phyloP scores from a whole-genome alignment of 1,284 basidiomycete species.

The Pseudozyma thailandica region DNA sequence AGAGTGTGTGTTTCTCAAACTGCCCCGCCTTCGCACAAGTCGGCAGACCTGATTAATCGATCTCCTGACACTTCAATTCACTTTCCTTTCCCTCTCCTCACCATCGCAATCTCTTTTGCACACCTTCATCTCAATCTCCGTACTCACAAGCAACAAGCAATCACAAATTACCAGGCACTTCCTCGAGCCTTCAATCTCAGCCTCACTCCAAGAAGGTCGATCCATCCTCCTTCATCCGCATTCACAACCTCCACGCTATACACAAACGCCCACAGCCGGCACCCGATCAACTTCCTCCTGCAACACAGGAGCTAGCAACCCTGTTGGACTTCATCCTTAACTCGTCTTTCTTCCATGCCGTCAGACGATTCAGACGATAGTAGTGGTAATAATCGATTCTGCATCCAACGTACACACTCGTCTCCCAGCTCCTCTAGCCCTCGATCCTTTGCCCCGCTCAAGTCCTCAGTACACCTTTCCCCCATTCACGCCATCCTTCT shows the following conservation, averaged over 20 bases:
- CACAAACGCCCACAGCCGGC: constrained; percentile 30
- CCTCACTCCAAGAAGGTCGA: not conserved
- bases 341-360: constrained; percentile 52
- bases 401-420: constrained; percentile 16
- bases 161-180: not conserved
- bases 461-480: constrained; percentile 7
- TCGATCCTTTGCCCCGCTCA: constrained; percentile 12
- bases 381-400: constrained; percentile 52
- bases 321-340: constrained; percentile 39
- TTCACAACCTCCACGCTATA: not conserved
- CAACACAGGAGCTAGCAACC: constrained; percentile 51
- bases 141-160: not conserved
- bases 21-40: too few relatives aligned
- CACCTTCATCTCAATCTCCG: not conserved
- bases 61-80: not conserved
- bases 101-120: not conserved
- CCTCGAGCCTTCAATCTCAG: not conserved
- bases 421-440: not conserved
- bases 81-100: not conserved
- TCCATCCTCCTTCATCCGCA: constrained; percentile 1
- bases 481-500: constrained; percentile 41
- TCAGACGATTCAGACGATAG: constrained; percentile 59
- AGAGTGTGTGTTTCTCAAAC: too few relatives aligned
- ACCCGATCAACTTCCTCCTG: constrained; percentile 34
- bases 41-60: not conserved